Evolutionary conservation across 2,329 filamentous ascomycete species (phyloP).

Genomic region (Sporothrix brasiliensis): DNA sequence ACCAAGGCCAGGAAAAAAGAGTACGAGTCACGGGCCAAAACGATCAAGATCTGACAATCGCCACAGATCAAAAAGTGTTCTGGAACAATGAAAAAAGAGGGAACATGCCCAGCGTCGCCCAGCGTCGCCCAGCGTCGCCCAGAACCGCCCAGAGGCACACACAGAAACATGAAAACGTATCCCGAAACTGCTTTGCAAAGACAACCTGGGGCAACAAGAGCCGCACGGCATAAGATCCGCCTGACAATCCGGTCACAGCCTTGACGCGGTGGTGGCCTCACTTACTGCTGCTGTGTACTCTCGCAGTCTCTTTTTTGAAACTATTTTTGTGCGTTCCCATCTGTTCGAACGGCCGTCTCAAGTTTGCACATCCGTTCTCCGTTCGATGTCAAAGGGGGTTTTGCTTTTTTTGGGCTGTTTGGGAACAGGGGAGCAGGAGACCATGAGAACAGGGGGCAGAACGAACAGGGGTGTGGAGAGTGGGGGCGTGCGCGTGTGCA

Average conservation of each 20-base stretch:
- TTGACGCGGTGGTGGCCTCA: slow-evolving; percentile 36
- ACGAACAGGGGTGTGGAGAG: slow-evolving; percentile 12
- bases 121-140: no score
- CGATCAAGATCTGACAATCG: slow-evolving; percentile 38
- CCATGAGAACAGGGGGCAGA: background rate
- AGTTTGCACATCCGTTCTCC: slow-evolving; percentile 40
- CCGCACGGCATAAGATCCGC: slow-evolving; percentile 53
- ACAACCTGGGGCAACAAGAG: slow-evolving; percentile 35
- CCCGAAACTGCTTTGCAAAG: no score
- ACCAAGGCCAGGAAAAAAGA: slow-evolving; percentile 30
- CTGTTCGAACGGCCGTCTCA: slow-evolving; percentile 47
- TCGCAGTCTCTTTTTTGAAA: background rate
- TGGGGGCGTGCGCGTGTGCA: slow-evolving; percentile 13
- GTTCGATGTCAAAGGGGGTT: slow-evolving; percentile 35
- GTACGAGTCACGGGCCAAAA: slow-evolving; percentile 25
- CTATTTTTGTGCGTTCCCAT: background rate
- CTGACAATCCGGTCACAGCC: slow-evolving; percentile 54
- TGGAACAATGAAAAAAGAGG: slow-evolving; percentile 35
- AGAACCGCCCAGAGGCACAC: no score
- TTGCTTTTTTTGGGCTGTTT: slow-evolving; percentile 11
- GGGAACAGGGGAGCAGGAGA: slow-evolving; percentile 18
- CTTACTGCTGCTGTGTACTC: slow-evolving; percentile 27
- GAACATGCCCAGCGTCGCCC: background rate
- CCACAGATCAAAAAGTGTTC: slow-evolving; percentile 38
- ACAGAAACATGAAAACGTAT: background rate